These are phyloP conservation scores for Rubroboletus pulcherrimus DNA, from an alignment of 768 basidiomycete genomes.

Conservation along the genomic window DNA sequence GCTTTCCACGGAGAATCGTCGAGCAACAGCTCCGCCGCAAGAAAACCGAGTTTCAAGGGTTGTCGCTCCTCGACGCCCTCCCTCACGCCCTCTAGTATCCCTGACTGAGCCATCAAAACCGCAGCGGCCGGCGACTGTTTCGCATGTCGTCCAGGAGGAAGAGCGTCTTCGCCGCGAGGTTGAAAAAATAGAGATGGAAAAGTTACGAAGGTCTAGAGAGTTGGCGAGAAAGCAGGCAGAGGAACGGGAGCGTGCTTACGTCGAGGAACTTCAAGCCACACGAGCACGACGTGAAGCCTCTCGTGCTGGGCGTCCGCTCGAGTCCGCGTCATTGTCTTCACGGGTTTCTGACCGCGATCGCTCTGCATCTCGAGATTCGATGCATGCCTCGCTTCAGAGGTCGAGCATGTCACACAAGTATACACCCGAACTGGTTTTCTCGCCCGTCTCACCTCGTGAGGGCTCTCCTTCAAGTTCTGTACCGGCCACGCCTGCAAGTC, in stretches of 20 bases:
- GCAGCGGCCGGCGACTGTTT: not conserved
- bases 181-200: constrained; percentile 47
- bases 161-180: constrained; percentile 44
- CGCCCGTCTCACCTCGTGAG: constrained; percentile 33
- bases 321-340: constrained; percentile 20
- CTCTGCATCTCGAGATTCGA: constrained; percentile 36
- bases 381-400: constrained; percentile 20
- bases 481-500: constrained; percentile 35
- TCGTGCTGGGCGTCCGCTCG: constrained; percentile 41
- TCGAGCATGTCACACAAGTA: constrained; percentile 41
- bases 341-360: constrained; percentile 32
- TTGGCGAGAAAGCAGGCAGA: constrained; percentile 36
- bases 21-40: constrained; percentile 8
- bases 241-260: constrained; percentile 51
- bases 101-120: constrained; percentile 10
- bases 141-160: constrained; percentile 35
- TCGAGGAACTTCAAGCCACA: constrained; percentile 59
- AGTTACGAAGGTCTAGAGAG: constrained; percentile 43
- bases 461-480: constrained; percentile 54
- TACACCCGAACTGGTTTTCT: constrained; percentile 42
- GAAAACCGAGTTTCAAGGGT: constrained; percentile 15
- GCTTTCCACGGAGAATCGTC: constrained; percentile 31
- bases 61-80: constrained; percentile 11
- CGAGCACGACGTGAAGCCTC: constrained; percentile 57
- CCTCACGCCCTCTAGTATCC: constrained; percentile 15